Evolutionary conservation across 495 filamentous ascomycete genomes (phyloP).

Genomic region (Trichoderma orchidacearum): DNA sequence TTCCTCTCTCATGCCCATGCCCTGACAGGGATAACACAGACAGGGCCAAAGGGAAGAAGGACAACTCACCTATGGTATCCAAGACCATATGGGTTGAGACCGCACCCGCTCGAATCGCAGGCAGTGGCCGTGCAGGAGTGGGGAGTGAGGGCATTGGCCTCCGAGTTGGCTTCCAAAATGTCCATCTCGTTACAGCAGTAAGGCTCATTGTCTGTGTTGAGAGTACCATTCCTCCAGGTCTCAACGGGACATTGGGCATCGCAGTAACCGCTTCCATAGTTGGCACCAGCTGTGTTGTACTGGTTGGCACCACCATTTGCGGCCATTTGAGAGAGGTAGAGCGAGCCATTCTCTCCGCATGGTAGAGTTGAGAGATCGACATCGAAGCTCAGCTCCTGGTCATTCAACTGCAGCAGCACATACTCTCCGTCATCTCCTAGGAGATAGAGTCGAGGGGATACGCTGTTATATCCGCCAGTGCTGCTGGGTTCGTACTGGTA

Average conservation of each 20-base stretch:
- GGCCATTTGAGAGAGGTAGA: constrained; percentile 48
- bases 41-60: not conserved
- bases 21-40: not conserved
- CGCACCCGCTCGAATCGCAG: constrained; percentile 46
- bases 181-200: constrained; percentile 44
- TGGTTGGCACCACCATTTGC: constrained; percentile 34
- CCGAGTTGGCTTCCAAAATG: constrained; percentile 43
- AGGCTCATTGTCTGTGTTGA: constrained; percentile 28
- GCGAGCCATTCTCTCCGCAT: constrained; percentile 49
- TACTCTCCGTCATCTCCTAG: constrained; percentile 35
- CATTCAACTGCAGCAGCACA: constrained; percentile 39
- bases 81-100: constrained; percentile 44
- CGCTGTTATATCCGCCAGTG: constrained; percentile 12
- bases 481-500: constrained; percentile 26
- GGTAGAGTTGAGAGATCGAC: constrained; percentile 43
- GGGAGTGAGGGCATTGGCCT: constrained; percentile 37
- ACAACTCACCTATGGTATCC: constrained; percentile 14
- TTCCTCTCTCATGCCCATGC: no score
- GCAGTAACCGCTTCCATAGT: constrained; percentile 54
- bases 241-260: constrained; percentile 43
- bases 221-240: constrained; percentile 40
- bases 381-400: constrained; percentile 45
- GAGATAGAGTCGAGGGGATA: constrained; percentile 43
- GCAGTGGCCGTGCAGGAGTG: constrained; percentile 32
- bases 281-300: constrained; percentile 41